These are phyloP conservation scores for Castanea mollissima DNA, from an alignment of 306 rosid species.

Conservation along the genomic window DNA sequence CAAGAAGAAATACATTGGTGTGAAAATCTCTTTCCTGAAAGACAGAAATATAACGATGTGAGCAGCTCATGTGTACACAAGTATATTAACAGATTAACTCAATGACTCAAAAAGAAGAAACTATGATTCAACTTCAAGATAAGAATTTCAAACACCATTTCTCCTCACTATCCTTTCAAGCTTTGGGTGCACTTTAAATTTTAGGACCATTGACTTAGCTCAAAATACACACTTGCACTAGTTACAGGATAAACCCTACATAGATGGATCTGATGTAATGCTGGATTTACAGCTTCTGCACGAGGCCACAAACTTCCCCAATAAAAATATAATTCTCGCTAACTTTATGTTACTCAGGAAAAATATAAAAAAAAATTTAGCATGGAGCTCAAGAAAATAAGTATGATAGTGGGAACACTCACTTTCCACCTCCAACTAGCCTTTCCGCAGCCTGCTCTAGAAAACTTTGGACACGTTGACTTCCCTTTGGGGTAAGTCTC, in stretches of 20 bases:
- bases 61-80: background rate
- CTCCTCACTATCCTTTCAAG: background rate
- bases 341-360: background rate
- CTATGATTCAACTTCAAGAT: background rate
- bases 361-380: background rate
- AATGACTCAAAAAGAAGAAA: background rate
- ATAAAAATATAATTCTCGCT: background rate
- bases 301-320: too few relatives aligned
- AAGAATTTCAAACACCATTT: background rate
- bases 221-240: background rate
- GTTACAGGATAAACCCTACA: background rate
- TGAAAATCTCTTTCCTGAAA: conserved; percentile 88
- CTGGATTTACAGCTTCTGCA: too few relatives aligned
- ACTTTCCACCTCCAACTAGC: conserved; percentile 96
- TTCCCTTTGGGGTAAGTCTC: conserved; percentile 90
- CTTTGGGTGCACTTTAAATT: background rate
- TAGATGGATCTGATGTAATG: too few relatives aligned
- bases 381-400: background rate
- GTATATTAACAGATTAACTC: background rate
- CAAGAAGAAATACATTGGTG: conserved; percentile 96
- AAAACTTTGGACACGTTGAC: conserved; percentile 86
- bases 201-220: background rate
- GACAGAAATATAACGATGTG: background rate
- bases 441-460: conserved; percentile 93
- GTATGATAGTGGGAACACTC: conserved; percentile 37